These are phyloP conservation scores for Nemania sp. DNA, from an alignment of 2,329 filamentous ascomycete genomes.

Conservation along the genomic window DNA sequence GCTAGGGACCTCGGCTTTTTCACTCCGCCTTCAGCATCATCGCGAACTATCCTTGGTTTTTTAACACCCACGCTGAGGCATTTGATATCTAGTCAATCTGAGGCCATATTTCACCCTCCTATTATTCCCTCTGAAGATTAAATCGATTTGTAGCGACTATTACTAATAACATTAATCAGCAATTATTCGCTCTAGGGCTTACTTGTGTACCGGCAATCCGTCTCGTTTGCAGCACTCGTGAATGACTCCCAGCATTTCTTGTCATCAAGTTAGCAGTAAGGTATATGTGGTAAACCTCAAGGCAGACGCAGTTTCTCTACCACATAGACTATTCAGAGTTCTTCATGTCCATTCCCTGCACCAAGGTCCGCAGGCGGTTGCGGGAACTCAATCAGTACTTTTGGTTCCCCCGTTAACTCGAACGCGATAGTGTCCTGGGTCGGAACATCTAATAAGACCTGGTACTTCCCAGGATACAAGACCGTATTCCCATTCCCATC, in stretches of 20 bases:
- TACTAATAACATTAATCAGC: too few species aligned
- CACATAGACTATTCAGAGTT: slow-evolving; percentile 21
- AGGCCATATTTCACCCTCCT: too few species aligned
- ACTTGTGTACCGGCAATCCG: too few species aligned
- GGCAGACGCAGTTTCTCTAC: not conserved
- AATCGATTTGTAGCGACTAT: too few species aligned
- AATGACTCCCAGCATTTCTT: not conserved
- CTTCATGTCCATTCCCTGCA: slow-evolving; percentile 46
- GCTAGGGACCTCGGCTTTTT: slow-evolving; percentile 7
- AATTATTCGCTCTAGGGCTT: too few species aligned
- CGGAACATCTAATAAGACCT: slow-evolving; percentile 55
- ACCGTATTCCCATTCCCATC: slow-evolving; percentile 60
- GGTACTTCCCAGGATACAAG: slow-evolving; percentile 61
- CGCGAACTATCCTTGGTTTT: too few species aligned
- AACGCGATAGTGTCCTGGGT: slow-evolving; percentile 54
- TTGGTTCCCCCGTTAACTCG: slow-evolving; percentile 55
- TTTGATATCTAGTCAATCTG: too few species aligned
- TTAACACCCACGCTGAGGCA: too few species aligned
- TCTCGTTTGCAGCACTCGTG: not conserved
- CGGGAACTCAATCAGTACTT: slow-evolving; percentile 51
- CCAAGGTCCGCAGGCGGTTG: slow-evolving; percentile 49
- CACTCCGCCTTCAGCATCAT: slow-evolving; percentile 16
- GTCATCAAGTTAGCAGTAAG: not conserved
- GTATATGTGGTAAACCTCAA: not conserved
- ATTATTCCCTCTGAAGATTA: too few species aligned